A percentile compares a stretch with the other conserved stretches of the same genome.
These are phyloP conservation scores for Beauveria sp. DNA, from an alignment of 2,329 filamentous ascomycete genomes.

Conservation along the genomic window DNA sequence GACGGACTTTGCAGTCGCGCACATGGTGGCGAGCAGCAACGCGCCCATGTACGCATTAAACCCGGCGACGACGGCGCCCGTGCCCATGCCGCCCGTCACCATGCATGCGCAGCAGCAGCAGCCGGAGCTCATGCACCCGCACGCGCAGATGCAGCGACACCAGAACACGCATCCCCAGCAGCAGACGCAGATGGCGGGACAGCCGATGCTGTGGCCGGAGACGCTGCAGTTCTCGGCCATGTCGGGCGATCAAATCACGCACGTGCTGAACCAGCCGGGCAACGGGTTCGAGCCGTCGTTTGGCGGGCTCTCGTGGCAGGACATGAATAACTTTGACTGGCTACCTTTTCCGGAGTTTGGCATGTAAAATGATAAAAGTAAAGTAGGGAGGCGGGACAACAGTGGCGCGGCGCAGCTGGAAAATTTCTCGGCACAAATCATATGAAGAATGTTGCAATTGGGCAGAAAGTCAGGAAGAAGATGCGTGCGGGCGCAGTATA, in stretches of 20 bases:
- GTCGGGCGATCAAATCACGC: slow-evolving; percentile 61
- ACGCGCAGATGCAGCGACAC: neutral
- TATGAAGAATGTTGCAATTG: too few relatives aligned
- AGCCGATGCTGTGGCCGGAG: slow-evolving; percentile 35
- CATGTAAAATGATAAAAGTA: slow-evolving; percentile 14
- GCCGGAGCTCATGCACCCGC: slow-evolving; percentile 5
- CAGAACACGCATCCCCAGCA: neutral
- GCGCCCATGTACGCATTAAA: slow-evolving; percentile 2
- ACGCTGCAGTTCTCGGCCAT: slow-evolving; percentile 58
- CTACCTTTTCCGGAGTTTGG: slow-evolving; percentile 43
- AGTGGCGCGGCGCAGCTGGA: too few relatives aligned
- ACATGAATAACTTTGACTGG: slow-evolving; percentile 52
- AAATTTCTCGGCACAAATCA: too few relatives aligned
- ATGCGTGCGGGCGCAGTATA: too few relatives aligned
- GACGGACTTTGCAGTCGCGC: neutral
- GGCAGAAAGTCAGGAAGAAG: too few relatives aligned
- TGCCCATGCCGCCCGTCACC: neutral
- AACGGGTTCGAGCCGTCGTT: slow-evolving; percentile 50
- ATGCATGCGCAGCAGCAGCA: neutral
- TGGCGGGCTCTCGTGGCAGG: slow-evolving; percentile 50
- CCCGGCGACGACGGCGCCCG: neutral
- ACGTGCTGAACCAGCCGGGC: slow-evolving; percentile 56
- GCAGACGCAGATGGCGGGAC: slow-evolving; percentile 18
- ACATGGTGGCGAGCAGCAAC: neutral
- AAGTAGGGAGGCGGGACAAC: too few relatives aligned